phyloP scores from a whole-genome alignment of 768 basidiomycete genomes.

The Suillus bovinus region DNA sequence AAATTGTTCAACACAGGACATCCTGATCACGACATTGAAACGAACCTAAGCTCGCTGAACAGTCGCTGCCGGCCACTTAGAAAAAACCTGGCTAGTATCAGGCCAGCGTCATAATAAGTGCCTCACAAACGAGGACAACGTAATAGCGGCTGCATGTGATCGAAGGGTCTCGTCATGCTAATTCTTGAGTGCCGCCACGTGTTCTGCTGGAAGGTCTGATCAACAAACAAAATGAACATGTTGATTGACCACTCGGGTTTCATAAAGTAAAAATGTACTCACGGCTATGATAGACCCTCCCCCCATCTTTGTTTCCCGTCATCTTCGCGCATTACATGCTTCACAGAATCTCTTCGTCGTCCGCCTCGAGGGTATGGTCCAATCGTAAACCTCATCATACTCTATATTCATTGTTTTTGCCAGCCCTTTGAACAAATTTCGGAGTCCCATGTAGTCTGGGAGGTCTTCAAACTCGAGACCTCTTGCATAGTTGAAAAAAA shows the following conservation, averaged over 20 bases:
- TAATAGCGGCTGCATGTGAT: conserved; percentile 1
- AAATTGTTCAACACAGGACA: not conserved
- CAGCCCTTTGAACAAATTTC: conserved; percentile 57
- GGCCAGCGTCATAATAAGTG: conserved; percentile 3
- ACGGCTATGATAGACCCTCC: not conserved
- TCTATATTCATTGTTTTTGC: conserved; percentile 24
- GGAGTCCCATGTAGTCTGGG: conserved; percentile 84
- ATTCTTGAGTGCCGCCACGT: not conserved
- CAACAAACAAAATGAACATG: conserved; percentile 4
- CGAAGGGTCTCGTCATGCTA: not conserved
- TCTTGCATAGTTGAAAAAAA: conserved; percentile 76
- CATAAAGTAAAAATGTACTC: conserved; percentile 1
- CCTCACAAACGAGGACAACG: conserved; percentile 6
- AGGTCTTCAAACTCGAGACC: conserved; percentile 85
- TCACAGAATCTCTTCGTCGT: conserved; percentile 33
- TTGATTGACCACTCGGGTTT: not conserved
- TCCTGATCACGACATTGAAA: not conserved
- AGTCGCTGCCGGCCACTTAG: conserved; percentile 3
- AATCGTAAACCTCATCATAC: conserved; percentile 50
- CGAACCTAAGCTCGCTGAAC: conserved; percentile 3
- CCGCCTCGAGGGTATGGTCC: conserved; percentile 25
- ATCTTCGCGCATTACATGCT: conserved; percentile 29
- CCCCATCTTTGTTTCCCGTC: not conserved
- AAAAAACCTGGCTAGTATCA: not conserved
- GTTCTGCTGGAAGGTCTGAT: not conserved